Percentiles rank a stretch among this genome's conserved stretches.
Evolutionary conservation across 208 protist species (phyloP).

Genomic region (Trichomonas gallinae): DNA sequence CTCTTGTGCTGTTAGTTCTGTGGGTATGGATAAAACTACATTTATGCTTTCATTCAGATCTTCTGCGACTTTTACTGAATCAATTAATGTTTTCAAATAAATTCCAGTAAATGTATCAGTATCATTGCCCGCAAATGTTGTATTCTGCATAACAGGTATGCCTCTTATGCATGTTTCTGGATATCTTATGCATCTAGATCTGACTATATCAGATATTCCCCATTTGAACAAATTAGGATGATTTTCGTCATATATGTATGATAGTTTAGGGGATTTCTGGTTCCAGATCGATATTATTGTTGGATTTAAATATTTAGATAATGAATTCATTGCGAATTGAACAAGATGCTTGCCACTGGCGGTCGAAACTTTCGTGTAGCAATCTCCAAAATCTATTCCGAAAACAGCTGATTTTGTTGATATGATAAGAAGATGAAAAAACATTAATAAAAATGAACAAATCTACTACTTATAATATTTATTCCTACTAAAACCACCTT

Average conservation of each 20-base stretch:
- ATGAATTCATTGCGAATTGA: no score
- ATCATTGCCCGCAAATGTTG: neutral
- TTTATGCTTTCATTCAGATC: neutral
- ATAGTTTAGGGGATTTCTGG: neutral
- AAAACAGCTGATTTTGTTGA: no score
- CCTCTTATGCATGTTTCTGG: neutral
- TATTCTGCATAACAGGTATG: neutral
- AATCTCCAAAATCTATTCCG: neutral
- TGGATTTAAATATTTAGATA: neutral
- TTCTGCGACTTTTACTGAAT: neutral
- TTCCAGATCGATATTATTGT: neutral
- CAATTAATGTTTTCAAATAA: neutral
- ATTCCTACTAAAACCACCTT: no score
- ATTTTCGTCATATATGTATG: neutral
- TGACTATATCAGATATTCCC: neutral
- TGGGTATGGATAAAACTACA: neutral
- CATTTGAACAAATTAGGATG: neutral
- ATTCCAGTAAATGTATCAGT: neutral
- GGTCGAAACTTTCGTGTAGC: neutral
- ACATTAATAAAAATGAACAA: no score
- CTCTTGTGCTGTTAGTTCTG: neutral
- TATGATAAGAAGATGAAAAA: no score
- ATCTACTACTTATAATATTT: no score
- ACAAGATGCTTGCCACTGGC: neutral
- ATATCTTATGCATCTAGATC: neutral